Evolutionary conservation across 2,329 filamentous ascomycete species (phyloP).

Genomic region (Aspergillus ibericus): DNA sequence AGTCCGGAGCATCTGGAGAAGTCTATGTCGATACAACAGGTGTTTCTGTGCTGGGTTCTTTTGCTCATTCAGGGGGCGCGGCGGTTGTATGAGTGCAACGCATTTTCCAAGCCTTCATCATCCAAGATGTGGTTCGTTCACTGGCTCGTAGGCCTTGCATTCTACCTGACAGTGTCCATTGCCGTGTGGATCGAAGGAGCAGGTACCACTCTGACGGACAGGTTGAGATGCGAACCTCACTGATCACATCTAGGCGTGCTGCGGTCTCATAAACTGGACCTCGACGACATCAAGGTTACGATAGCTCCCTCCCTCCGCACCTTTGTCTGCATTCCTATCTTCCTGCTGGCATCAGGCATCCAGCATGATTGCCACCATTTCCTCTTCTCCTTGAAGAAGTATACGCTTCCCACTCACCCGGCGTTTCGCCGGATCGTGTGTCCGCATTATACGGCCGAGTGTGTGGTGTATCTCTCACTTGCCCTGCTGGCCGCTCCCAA

Average conservation of each 20-base stretch:
- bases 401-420: conserved; percentile 73
- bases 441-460: conserved; percentile 91
- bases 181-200: conserved; percentile 83
- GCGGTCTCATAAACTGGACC: conserved; percentile 32
- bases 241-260: conserved; percentile 29
- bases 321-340: conserved; percentile 60
- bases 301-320: conserved; percentile 52
- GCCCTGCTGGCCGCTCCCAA: conserved; percentile 70
- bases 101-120: conserved; percentile 64
- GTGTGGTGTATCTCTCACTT: conserved; percentile 77
- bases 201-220: conserved; percentile 49
- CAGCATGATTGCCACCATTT: conserved; percentile 75
- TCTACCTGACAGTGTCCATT: conserved; percentile 72
- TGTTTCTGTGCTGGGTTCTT: conserved; percentile 67
- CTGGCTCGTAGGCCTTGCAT: conserved; percentile 75
- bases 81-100: conserved; percentile 72
- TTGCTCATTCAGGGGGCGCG: conserved; percentile 74
- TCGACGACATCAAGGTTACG: conserved; percentile 39
- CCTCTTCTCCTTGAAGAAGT: conserved; percentile 72
- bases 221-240: not conserved
- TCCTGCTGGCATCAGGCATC: conserved; percentile 67
- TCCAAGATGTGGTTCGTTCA: conserved; percentile 84
- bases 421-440: conserved; percentile 73
- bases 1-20: conserved; percentile 33
- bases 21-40: conserved; percentile 62